Evolutionary conservation across 2,329 filamentous ascomycete genomes (phyloP), one percentile per base, ranked within the genome.

Genomic region (Verticillium klebahnii): DNA sequence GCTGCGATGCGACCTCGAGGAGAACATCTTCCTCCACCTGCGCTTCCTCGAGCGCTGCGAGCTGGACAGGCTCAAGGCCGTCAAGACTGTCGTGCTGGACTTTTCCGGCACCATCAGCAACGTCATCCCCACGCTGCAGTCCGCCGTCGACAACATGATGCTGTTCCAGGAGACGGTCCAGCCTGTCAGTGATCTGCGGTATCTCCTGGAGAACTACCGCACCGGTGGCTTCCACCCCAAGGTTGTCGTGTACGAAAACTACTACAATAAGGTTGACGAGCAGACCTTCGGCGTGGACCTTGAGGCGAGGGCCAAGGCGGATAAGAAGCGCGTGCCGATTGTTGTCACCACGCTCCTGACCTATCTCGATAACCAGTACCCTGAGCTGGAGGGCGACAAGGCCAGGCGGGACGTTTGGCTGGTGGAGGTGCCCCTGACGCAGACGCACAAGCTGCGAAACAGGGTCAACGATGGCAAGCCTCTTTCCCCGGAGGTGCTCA

Each of bases 81-180:
- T 99, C 82, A 98, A 99, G 82, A 94, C 94, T 29, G 96, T 99
- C 59, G 89, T 99, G 65, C 85, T 99, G 54, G 96, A 99, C 77
- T 98, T 99, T 75, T 97, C 94, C 5, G 95, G 95, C 56, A 93
- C 94, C 40, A 91, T 99, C 74, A 94, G 94, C 82, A 99, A 99
- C 71, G 94, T 97, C 69, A 98, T 99, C 65, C 96, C 95, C 19
- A 96, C 91, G 71, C 80, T 99, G 65, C 95, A 98, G 77, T 94
- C 94, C 63, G 93, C 93, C 0, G 93, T 99, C 29, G 95, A 99
- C 78, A 93, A 96, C 73, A 97, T 99, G 93, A 93, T 99, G 88
- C 84, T 99, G 56, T 99, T 96, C 78, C 95, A 99, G 75, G 95
- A 99, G 80, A 98, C 95, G 0, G 91, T 99, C n/a, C 95, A 98